Percentiles rank a stretch among this genome's conserved stretches.
Evolutionary conservation across 2,329 filamentous ascomycete species (phyloP).

Genomic region (Fusarium buxicola): DNA sequence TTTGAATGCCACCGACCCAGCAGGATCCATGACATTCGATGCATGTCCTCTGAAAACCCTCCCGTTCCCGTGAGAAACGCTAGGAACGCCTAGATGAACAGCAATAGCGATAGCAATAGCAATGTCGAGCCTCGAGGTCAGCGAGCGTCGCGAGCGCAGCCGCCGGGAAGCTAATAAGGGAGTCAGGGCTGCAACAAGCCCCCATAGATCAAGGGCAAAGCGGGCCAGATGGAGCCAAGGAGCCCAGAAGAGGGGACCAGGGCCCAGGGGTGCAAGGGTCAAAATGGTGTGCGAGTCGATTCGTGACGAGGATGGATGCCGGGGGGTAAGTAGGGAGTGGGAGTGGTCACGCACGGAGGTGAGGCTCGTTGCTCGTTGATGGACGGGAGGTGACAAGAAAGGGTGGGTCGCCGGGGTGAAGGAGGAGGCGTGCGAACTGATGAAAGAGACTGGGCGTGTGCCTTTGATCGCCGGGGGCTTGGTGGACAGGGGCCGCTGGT

Average conservation of each 20-base stretch:
- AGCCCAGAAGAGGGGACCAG: no score
- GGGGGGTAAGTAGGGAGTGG: slow-evolving; percentile 21
- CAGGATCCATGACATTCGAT: neutral
- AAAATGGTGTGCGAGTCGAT: slow-evolving; percentile 22
- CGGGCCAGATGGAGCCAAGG: slow-evolving; percentile 10
- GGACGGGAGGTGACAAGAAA: slow-evolving; percentile 42
- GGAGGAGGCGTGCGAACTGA: slow-evolving; percentile 25
- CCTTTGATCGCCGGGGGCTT: no score
- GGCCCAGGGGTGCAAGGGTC: slow-evolving; percentile 10
- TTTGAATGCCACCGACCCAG: neutral
- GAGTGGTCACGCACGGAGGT: slow-evolving; percentile 18
- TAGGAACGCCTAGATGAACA: slow-evolving; percentile 1
- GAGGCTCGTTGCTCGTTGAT: slow-evolving; percentile 33
- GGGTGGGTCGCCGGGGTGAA: slow-evolving; percentile 30
- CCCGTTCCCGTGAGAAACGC: neutral
- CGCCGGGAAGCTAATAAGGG: slow-evolving; percentile 6
- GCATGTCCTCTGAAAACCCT: neutral
- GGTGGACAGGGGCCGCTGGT: slow-evolving; percentile 16
- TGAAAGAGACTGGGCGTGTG: slow-evolving; percentile 6
- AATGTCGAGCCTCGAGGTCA: slow-evolving; percentile 5
- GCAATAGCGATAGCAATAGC: neutral
- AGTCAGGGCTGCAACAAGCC: slow-evolving; percentile 14
- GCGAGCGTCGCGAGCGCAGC: neutral
- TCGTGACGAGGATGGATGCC: slow-evolving; percentile 30
- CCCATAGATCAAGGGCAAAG: slow-evolving; percentile 8